Conservation (phyloP, 106 monocot genomes). For the Iris macrosiphon region DNA sequence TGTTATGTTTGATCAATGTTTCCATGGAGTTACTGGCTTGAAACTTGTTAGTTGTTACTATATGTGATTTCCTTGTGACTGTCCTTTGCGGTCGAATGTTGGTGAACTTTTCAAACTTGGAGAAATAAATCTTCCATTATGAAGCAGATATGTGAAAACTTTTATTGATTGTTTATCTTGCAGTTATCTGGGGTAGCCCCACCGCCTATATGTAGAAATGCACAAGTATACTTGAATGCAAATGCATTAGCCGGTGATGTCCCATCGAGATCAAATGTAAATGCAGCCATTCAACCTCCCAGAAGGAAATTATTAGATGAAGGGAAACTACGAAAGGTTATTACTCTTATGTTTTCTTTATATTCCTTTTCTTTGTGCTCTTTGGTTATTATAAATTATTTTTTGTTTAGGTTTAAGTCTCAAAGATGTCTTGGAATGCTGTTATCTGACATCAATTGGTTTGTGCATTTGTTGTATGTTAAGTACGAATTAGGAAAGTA, state of each 20-base stretch:
- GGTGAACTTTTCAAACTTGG: background rate
- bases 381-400: too few species aligned
- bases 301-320: constrained; percentile 89
- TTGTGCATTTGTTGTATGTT: too few species aligned
- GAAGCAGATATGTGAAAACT: too few species aligned
- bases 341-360: background rate
- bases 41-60: too few species aligned
- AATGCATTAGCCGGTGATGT: constrained; percentile 49
- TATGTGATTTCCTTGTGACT: background rate
- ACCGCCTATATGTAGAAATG: constrained; percentile 75
- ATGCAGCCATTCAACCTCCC: constrained; percentile 51
- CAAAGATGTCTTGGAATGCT: too few species aligned
- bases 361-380: background rate
- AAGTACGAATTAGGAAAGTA: too few species aligned
- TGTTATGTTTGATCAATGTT: too few species aligned
- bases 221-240: constrained; percentile 37
- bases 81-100: background rate
- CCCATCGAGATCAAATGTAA: constrained; percentile 32
- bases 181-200: constrained; percentile 77
- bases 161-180: constrained; percentile 7
- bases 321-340: constrained; percentile 83
- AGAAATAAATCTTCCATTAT: background rate
- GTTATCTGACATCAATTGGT: too few species aligned
- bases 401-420: too few species aligned
- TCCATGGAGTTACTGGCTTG: too few species aligned